Conservation (phyloP, 1,284 basidiomycete species). For the Meira miltonrushii region DNA sequence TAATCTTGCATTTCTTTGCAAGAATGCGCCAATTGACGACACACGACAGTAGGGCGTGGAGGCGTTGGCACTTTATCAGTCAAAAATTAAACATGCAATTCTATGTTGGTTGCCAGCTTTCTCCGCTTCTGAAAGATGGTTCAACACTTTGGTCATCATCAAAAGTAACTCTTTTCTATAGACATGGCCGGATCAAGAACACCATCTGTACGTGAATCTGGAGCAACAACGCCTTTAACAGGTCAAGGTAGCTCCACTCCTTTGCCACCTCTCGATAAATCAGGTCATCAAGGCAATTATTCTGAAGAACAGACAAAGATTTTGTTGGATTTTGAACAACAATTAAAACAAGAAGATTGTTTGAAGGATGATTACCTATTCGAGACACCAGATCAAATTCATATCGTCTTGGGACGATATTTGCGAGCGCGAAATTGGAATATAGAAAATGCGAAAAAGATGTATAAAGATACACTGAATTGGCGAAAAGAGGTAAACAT, state of each 20-base stretch:
- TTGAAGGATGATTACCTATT: slow-evolving; percentile 15
- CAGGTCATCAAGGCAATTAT: slow-evolving; percentile 45
- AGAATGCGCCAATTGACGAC: too few species aligned
- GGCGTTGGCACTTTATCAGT: too few species aligned
- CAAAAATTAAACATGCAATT: too few species aligned
- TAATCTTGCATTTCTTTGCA: too few species aligned
- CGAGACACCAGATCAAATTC: neutral
- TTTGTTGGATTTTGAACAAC: slow-evolving; percentile 21
- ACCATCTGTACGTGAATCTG: too few species aligned
- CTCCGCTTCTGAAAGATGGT: too few species aligned
- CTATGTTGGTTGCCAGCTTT: too few species aligned
- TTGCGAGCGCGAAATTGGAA: slow-evolving; percentile 44
- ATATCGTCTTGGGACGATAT: slow-evolving; percentile 23
- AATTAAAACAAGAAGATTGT: slow-evolving; percentile 22
- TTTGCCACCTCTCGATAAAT: slow-evolving; percentile 2
- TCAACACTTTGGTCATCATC: too few species aligned
- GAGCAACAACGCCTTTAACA: too few species aligned
- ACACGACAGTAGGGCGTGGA: too few species aligned
- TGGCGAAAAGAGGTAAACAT: slow-evolving; percentile 42
- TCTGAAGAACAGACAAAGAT: slow-evolving; percentile 27
- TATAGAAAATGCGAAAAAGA: slow-evolving; percentile 27
- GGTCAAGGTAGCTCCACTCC: neutral
- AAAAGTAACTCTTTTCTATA: too few species aligned
- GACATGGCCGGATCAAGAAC: too few species aligned
- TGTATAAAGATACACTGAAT: slow-evolving; percentile 41